Conservation (phyloP, 768 basidiomycete species). For the Leccinum disarticulatum region DNA sequence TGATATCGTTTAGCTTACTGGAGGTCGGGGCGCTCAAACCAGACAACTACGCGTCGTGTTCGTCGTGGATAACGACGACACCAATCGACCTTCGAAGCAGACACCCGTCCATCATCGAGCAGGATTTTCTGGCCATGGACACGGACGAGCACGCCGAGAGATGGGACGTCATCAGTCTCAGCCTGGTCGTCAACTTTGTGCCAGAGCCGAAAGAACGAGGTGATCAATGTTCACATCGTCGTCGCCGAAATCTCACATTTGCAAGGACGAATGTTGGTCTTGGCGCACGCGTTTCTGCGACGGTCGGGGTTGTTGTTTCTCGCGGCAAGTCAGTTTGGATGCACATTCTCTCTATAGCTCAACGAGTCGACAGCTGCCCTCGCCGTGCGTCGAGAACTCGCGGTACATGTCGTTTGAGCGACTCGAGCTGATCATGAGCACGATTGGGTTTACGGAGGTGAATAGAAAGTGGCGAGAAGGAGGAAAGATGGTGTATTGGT, state of each 20-base stretch:
- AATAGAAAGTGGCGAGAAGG: slow-evolving; percentile 60
- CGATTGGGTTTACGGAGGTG: slow-evolving; percentile 63
- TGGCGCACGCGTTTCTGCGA: slow-evolving; percentile 57
- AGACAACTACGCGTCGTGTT: slow-evolving; percentile 70
- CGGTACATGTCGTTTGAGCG: slow-evolving; percentile 70
- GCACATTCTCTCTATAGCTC: slow-evolving; percentile 4
- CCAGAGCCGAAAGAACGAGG: slow-evolving; percentile 75
- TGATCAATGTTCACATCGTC: slow-evolving; percentile 23
- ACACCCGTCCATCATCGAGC: slow-evolving; percentile 79
- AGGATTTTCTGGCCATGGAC: slow-evolving; percentile 78
- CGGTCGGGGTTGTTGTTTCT: slow-evolving; percentile 65
- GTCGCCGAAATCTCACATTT: slow-evolving; percentile 5
- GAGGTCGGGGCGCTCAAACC: slow-evolving; percentile 89
- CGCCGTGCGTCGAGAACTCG: slow-evolving; percentile 84
- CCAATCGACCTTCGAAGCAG: slow-evolving; percentile 85
- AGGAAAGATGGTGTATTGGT: slow-evolving; percentile 88
- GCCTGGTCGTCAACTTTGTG: slow-evolving; percentile 89
- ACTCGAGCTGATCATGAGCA: slow-evolving; percentile 55
- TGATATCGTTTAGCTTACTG: slow-evolving; percentile 53
- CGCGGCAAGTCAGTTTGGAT: slow-evolving; percentile 47
- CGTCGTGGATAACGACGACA: slow-evolving; percentile 67
- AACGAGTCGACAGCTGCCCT: slow-evolving; percentile 60
- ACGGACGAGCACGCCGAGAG: slow-evolving; percentile 43
- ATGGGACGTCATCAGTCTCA: slow-evolving; percentile 84
- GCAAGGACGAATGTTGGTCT: slow-evolving; percentile 67